These are phyloP conservation scores for Septoria linicola DNA, from an alignment of 2,329 filamentous ascomycete genomes.

Conservation along the genomic window DNA sequence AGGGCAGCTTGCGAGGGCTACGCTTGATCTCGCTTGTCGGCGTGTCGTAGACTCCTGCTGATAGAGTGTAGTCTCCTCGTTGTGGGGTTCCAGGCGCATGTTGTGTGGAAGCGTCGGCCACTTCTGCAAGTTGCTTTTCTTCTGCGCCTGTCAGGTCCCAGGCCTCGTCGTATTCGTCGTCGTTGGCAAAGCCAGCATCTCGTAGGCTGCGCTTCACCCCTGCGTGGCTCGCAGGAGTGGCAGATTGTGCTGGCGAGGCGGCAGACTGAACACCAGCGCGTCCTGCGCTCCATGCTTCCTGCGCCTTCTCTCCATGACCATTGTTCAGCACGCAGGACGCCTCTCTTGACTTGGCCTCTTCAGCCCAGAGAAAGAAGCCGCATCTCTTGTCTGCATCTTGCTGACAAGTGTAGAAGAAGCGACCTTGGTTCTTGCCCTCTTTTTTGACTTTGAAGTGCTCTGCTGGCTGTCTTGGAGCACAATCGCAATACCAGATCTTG, in stretches of 20 bases:
- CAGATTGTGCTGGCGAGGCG: constrained; percentile 24
- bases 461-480: constrained; percentile 54
- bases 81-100: no score
- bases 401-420: constrained; percentile 57
- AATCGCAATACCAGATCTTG: constrained; percentile 56
- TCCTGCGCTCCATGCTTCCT: constrained; percentile 33
- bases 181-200: constrained; percentile 23
- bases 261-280: constrained; percentile 9
- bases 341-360: constrained; percentile 53
- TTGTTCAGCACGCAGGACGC: constrained; percentile 49
- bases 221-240: constrained; percentile 12
- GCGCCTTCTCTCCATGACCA: constrained; percentile 32
- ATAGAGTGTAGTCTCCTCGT: constrained; percentile 41
- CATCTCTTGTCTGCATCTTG: constrained; percentile 51
- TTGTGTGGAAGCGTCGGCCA: constrained; percentile 26
- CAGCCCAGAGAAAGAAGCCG: constrained; percentile 59
- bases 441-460: constrained; percentile 59
- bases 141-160: constrained; percentile 39
- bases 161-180: constrained; percentile 32
- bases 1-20: constrained; percentile 41
- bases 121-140: constrained; percentile 36
- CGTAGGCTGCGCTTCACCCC: constrained; percentile 37
- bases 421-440: constrained; percentile 55
- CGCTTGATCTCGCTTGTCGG: constrained; percentile 35
- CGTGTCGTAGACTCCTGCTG: constrained; percentile 40